These are phyloP conservation scores for Diaporthe vexans DNA, from an alignment of 2,329 filamentous ascomycete genomes.

Conservation along the genomic window DNA sequence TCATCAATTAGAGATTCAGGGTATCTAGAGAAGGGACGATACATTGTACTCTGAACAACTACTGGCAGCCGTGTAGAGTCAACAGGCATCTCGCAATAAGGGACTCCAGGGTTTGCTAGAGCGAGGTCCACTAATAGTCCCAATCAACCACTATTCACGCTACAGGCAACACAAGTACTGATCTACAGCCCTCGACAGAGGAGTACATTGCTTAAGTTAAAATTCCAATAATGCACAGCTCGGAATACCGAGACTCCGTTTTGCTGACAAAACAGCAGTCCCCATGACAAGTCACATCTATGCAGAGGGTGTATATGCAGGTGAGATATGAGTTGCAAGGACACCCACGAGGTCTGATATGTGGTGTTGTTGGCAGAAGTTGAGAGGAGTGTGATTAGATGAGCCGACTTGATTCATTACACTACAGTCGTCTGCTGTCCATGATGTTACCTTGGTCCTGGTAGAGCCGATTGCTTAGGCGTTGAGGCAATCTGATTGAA, in stretches of 20 bases:
- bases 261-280: conserved; percentile 8
- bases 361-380: background rate
- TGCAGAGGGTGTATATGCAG: background rate
- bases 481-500: background rate
- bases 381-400: background rate
- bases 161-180: no score
- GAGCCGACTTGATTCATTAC: background rate
- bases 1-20: no score
- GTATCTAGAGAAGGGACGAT: no score
- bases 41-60: no score
- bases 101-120: no score
- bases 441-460: background rate
- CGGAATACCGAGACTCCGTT: background rate
- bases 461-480: background rate
- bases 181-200: background rate
- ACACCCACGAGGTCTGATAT: background rate
- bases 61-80: no score
- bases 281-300: background rate
- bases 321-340: background rate
- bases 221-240: background rate
- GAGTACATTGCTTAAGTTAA: background rate
- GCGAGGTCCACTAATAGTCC: no score
- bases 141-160: no score
- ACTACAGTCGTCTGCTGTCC: background rate
- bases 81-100: no score